Evolutionary conservation across 192 early-diverging fungal species (phyloP).

Genomic region (Rhizoclosmatium globosum): DNA sequence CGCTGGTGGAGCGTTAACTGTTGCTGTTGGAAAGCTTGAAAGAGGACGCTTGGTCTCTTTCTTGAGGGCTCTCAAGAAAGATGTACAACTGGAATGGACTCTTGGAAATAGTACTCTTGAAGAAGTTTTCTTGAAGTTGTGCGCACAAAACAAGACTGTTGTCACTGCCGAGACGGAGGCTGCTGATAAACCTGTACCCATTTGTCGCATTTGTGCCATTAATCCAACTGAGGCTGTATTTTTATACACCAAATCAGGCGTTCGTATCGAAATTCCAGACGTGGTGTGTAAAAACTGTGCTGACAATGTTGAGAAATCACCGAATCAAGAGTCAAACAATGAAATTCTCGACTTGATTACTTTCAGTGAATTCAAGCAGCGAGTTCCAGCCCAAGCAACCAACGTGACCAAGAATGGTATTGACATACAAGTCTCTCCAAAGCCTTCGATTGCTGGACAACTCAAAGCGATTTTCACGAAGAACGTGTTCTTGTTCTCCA

Average conservation of each 20-base stretch:
- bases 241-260: conserved; percentile 37
- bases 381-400: neutral
- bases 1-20: conserved; percentile 39
- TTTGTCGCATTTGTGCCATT: conserved; percentile 36
- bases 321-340: neutral
- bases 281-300: conserved; percentile 42
- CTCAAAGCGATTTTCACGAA: conserved; percentile 21
- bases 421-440: neutral
- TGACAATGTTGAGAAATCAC: neutral
- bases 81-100: conserved; percentile 43
- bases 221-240: conserved; percentile 35
- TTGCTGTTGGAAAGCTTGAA: conserved; percentile 36
- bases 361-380: neutral
- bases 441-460: neutral
- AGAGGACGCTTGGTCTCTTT: conserved; percentile 36
- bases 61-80: conserved; percentile 34
- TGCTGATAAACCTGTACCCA: neutral
- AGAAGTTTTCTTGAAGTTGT: conserved; percentile 47
- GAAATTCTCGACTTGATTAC: neutral
- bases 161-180: conserved; percentile 24
- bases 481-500: conserved; percentile 30
- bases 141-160: conserved; percentile 38
- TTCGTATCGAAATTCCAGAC: conserved; percentile 33
- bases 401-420: too few species aligned
- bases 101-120: conserved; percentile 47